Conservation (phyloP, 1,284 basidiomycete genomes). For the Vanrija sp. region DNA sequence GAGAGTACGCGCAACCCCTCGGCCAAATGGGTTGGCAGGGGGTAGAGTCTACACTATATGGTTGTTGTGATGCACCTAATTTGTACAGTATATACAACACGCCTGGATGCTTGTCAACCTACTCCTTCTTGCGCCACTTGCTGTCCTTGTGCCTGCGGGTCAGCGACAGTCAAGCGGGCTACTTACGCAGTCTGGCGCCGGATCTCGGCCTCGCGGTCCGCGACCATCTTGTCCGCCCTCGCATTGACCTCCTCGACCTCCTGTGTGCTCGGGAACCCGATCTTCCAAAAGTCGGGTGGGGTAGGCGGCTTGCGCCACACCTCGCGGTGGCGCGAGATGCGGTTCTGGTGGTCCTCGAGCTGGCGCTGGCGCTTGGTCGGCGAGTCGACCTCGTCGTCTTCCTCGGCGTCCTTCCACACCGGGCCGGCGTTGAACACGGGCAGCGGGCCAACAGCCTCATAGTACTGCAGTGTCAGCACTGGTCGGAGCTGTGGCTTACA, state of each 20-base stretch:
- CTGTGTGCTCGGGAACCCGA: slow-evolving; percentile 82
- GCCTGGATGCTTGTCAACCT: not conserved
- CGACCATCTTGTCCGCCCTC: slow-evolving; percentile 56
- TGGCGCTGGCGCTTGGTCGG: slow-evolving; percentile 12
- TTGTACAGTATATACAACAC: slow-evolving; percentile 1
- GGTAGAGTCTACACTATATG: not conserved
- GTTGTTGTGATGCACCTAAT: slow-evolving; percentile 3
- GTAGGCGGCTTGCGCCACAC: slow-evolving; percentile 65
- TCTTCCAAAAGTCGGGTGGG: slow-evolving; percentile 74
- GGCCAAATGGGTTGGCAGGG: not conserved
- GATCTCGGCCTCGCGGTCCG: slow-evolving; percentile 62
- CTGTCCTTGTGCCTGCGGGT: slow-evolving; percentile 31
- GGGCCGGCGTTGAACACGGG: slow-evolving; percentile 63
- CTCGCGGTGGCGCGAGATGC: slow-evolving; percentile 70
- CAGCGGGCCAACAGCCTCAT: slow-evolving; percentile 66
- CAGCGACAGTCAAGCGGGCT: not conserved
- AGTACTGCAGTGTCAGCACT: slow-evolving; percentile 59
- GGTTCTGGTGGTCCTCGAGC: slow-evolving; percentile 62
- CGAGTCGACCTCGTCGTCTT: slow-evolving; percentile 17
- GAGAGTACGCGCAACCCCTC: not conserved
- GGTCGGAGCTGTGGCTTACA: slow-evolving; percentile 52
- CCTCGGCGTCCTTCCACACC: slow-evolving; percentile 56
- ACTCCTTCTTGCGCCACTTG: slow-evolving; percentile 38
- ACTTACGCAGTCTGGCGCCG: slow-evolving; percentile 42
- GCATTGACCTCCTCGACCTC: slow-evolving; percentile 68